Base-by-base conservation (phyloP, 2,329 filamentous ascomycete genomes). In the Trichoderma sp. region DNA sequence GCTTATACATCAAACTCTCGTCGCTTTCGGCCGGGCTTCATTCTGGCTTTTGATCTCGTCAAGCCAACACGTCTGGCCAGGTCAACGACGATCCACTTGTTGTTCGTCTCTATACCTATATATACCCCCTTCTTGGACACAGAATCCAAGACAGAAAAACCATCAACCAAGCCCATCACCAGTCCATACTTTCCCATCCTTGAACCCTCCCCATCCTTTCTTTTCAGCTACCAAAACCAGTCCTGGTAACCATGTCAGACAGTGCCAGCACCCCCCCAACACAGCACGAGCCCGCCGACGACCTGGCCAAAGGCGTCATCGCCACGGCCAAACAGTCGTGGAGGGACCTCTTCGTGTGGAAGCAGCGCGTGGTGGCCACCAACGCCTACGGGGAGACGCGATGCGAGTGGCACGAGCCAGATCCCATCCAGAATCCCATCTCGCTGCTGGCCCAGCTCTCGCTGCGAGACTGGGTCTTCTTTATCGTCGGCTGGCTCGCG, bases 381-480 rank as follows among this genome's bases (percentile, higher is more conserved):
- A 91, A 90, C 72, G 85, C 87, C 34, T 82, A 84, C 73, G 90
- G 90, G 69, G 90, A 93, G 77, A 85, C 86, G 18, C 82, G 82
- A 59, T 87, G 86, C 34, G 90, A 92, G 79, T 93, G 90, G 90
- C 86, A 89, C 71, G 77, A 83, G 24, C 90, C 91, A 0, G 85
- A 88, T 55, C 88, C 85, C 16, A 83, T 93, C 67, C 82, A 84
- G 73, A 92, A 95, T 76, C 92, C 92, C 49, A 81, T 95, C 79
- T 87, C 83, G 46, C 83, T 95, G 34, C 82, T 93, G 70, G 84
- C 83, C 32, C 85, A 89, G 79, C 84, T 96, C 18, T 85, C 83
- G 3, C 81, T 82, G 28, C 86, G 84, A 70, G 89, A 91, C 76
- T 95, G 92, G 91, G 75, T 91, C 18, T 94, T 92, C 81, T 89